Evolutionary conservation across 768 basidiomycete species (phyloP).

Genomic region (Lactarius sanguifluus): DNA sequence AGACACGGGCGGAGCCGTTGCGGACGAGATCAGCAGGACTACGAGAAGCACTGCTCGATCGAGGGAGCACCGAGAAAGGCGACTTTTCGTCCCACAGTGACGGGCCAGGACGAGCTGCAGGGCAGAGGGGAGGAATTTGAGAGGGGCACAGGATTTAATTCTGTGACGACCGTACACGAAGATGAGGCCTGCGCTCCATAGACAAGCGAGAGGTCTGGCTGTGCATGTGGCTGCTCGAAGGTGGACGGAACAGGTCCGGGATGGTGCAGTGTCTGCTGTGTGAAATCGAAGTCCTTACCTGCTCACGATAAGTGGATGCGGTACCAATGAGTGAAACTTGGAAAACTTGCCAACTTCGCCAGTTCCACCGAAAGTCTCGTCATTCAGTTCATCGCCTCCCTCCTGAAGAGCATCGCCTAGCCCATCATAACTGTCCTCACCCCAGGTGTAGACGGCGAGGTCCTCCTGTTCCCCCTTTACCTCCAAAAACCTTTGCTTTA

Average conservation of each 20-base stretch:
- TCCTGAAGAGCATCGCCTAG: slow-evolving; percentile 86
- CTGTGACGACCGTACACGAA: slow-evolving; percentile 35
- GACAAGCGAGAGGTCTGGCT: slow-evolving; percentile 20
- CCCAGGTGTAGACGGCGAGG: slow-evolving; percentile 91
- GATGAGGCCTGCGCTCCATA: slow-evolving; percentile 26
- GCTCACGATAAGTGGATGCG: slow-evolving; percentile 11
- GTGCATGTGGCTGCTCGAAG: slow-evolving; percentile 5
- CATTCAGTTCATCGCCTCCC: slow-evolving; percentile 90
- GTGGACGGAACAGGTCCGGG: slow-evolving; percentile 12
- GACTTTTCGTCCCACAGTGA: slow-evolving; percentile 84
- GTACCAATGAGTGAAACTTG: neutral
- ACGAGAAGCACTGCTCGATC: slow-evolving; percentile 30
- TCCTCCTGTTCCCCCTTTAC: slow-evolving; percentile 60
- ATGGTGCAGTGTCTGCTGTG: slow-evolving; percentile 42
- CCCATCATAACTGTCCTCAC: slow-evolving; percentile 86
- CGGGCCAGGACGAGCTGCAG: slow-evolving; percentile 54
- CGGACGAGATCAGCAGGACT: slow-evolving; percentile 33
- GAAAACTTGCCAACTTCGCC: slow-evolving; percentile 66
- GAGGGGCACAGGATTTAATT: slow-evolving; percentile 31
- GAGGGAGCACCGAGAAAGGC: slow-evolving; percentile 65
- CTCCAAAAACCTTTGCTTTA: slow-evolving; percentile 56
- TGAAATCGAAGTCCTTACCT: slow-evolving; percentile 95
- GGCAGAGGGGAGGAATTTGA: slow-evolving; percentile 38
- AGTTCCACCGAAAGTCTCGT: slow-evolving; percentile 88
- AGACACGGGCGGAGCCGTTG: slow-evolving; percentile 31